Percentiles rank a stretch among this genome's conserved stretches.
Conservation (phyloP, 202 grass and related monocot genomes). For the Saccharum hybrid region DNA sequence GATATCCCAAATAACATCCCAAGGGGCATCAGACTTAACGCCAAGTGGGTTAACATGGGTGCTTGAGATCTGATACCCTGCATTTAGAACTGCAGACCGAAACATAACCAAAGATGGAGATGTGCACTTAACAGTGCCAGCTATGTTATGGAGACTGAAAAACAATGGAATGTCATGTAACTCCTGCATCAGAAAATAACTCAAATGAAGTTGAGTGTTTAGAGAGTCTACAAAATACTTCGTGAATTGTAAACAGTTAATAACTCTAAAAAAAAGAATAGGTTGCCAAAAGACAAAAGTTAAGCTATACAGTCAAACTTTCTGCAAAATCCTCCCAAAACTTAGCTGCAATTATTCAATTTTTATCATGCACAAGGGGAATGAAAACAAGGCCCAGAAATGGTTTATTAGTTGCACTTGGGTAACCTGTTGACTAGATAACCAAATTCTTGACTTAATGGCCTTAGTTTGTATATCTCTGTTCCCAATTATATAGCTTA, state of each 20-base stretch:
- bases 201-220: conserved; percentile 6
- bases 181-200: conserved; percentile 70
- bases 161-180: conserved; percentile 83
- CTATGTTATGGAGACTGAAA: conserved; percentile 94
- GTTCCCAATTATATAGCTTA: background rate
- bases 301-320: conserved; percentile 19
- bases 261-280: background rate
- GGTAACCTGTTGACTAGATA: background rate
- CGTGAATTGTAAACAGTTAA: conserved; percentile 7
- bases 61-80: conserved; percentile 86
- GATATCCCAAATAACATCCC: conserved; percentile 98
- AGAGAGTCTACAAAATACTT: conserved; percentile 23
- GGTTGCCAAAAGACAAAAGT: conserved; percentile 18
- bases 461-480: background rate
- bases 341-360: background rate
- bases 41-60: conserved; percentile 82
- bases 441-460: background rate
- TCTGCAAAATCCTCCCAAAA: background rate
- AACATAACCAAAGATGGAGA: conserved; percentile 84
- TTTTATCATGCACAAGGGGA: background rate
- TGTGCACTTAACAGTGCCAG: conserved; percentile 84
- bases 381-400: background rate
- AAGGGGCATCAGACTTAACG: conserved; percentile 88
- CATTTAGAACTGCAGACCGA: conserved; percentile 89
- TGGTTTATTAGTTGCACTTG: conserved; percentile 30